phyloP scores from a whole-genome alignment of 2,329 filamentous ascomycete species.

The Xenoacremonium recifei region DNA sequence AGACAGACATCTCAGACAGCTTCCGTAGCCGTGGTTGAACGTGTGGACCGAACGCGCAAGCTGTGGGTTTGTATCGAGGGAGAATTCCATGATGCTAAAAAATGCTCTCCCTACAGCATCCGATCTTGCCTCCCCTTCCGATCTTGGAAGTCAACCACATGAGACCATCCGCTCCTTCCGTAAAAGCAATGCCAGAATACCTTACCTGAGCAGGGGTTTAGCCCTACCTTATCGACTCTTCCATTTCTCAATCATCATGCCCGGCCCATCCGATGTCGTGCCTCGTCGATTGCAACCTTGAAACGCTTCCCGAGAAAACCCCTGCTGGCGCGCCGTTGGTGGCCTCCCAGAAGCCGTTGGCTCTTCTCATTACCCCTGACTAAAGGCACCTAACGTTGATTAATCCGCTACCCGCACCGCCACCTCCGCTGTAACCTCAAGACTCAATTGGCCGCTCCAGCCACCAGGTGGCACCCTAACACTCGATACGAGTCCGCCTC shows the following conservation, averaged over 20 bases:
- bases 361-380: background rate
- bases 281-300: conserved; percentile 11
- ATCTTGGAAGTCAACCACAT: too few species aligned
- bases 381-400: too few species aligned
- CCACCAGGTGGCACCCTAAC: background rate
- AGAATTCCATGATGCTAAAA: background rate
- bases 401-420: background rate
- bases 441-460: background rate
- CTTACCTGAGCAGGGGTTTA: too few species aligned
- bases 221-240: too few species aligned
- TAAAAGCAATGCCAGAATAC: too few species aligned
- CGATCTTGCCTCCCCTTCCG: too few species aligned
- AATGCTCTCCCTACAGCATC: too few species aligned
- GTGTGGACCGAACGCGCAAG: background rate
- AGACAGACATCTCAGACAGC: too few species aligned
- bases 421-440: background rate
- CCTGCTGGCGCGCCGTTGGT: conserved; percentile 3
- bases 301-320: conserved; percentile 18
- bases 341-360: background rate
- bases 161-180: too few species aligned
- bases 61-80: background rate
- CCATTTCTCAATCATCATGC: too few species aligned
- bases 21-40: background rate
- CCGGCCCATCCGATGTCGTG: conserved; percentile 24
- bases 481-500: background rate